Evolutionary conservation across 768 basidiomycete species (phyloP).

Genomic region (Omphalotus guepiniiformis): DNA sequence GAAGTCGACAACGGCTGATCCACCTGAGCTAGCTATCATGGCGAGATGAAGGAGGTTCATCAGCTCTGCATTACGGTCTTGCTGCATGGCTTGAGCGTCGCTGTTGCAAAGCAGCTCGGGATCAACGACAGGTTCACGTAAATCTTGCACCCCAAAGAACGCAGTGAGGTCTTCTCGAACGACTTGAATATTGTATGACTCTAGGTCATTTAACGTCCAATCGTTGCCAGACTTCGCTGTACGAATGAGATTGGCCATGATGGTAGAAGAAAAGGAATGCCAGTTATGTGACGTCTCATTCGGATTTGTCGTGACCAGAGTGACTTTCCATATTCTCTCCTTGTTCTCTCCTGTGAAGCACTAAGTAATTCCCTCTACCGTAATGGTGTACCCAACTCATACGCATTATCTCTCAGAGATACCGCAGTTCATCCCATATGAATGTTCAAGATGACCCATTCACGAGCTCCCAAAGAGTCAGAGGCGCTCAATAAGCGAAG

Average conservation of each 20-base stretch:
- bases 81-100: conserved; percentile 2
- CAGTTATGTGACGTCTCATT: no score
- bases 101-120: conserved; percentile 1
- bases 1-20: conserved; percentile 34
- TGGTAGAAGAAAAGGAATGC: conserved; percentile 3
- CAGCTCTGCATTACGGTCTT: conserved; percentile 2
- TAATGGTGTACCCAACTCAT: no score
- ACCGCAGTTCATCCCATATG: no score
- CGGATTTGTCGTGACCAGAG: no score
- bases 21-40: conserved; percentile 15
- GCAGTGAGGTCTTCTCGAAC: conserved; percentile 17
- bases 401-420: no score
- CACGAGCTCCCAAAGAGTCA: no score
- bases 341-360: no score
- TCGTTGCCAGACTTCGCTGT: conserved; percentile 1
- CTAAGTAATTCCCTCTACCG: no score
- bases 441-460: no score
- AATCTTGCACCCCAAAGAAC: conserved; percentile 19
- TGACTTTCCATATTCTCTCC: no score
- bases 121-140: conserved; percentile 17
- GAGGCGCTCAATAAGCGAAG: no score
- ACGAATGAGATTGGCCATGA: background rate
- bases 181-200: conserved; percentile 20
- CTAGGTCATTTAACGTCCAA: conserved; percentile 18
- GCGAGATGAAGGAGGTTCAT: conserved; percentile 19